These are phyloP conservation scores for Miscanthus lutarioriparius DNA, from an alignment of 176 grass and related monocot genomes.

Conservation along the genomic window DNA sequence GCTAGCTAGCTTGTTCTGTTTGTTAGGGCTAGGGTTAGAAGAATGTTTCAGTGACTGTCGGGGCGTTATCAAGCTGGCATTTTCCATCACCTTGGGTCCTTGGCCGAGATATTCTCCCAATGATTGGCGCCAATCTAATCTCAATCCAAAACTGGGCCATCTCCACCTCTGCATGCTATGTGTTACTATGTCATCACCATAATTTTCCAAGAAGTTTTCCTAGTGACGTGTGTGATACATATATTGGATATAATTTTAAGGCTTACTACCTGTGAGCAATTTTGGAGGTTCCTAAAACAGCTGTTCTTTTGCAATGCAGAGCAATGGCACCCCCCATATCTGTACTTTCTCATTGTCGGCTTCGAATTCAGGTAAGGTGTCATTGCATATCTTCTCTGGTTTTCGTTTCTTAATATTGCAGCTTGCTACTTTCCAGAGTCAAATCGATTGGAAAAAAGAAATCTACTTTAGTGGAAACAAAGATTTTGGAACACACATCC, in stretches of 20 bases:
- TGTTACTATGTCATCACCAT: background rate
- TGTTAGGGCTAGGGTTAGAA: conserved; percentile 37
- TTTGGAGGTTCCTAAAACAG: background rate
- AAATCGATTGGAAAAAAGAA: background rate
- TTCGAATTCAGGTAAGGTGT: conserved; percentile 33
- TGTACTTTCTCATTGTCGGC: background rate
- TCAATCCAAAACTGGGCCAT: conserved; percentile 3
- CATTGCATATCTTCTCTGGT: background rate
- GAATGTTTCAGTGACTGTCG: conserved; percentile 25
- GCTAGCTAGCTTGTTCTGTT: conserved; percentile 38
- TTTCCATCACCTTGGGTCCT: conserved; percentile 22
- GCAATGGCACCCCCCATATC: background rate
- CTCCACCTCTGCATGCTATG: background rate
- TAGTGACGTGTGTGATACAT: background rate
- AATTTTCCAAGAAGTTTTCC: background rate
- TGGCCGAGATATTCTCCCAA: conserved; percentile 10
- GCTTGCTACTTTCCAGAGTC: background rate
- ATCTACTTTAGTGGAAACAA: background rate
- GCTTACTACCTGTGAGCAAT: background rate
- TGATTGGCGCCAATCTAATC: conserved; percentile 18
- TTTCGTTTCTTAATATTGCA: background rate
- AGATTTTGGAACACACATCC: conserved; percentile 18
- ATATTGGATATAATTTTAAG: conserved; percentile 6
- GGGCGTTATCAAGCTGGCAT: conserved; percentile 23
- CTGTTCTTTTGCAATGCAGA: conserved; percentile 9